Base-by-base conservation (phyloP, 1,284 basidiomycete species). In the Cryptococcus sp. region DNA sequence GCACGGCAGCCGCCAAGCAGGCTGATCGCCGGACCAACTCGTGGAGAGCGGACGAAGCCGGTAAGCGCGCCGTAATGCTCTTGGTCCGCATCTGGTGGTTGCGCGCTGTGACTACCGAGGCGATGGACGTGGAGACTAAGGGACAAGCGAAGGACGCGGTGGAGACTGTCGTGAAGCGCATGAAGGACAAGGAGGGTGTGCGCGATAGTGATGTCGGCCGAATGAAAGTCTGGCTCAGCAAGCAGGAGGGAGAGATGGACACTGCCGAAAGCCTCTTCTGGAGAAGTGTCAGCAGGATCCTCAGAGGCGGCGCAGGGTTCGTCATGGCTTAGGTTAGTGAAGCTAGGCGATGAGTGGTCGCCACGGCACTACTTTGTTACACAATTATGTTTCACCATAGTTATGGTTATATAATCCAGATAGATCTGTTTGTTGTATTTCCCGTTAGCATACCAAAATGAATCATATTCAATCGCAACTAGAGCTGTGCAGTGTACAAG, bases 71-170 rank as follows among this genome's bases (percentile, higher is more conserved):
- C 1, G 73, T 76, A 22, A 68, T 78, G 59, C 63, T 74, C 8
- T 55, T 76, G 11, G 54, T 79, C 20, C 62, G 76, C 16, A 65
- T 69, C 16, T 75, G 75, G 71, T 79, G 77, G 77, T 66, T 69
- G 52, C 61, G 72, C 3, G 76, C 77, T 1, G 76, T 74, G n/a
- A 76, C 72, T 20, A 69, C 68, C 10, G 65, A 68, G n/a, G 47
- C 56, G 5, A 65, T 64, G 17, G 74, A 75, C 39, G 64, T 69
- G 15, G 69, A 74, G 30, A 72, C 69, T 41, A 78, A 77, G 61
- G 57, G 47, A 4, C 55, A 62, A 0, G 72, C 77, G 2, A 75
- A 73, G 53, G 69, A 74, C 35, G 71, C 71, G 3, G 76, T 76
- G 20, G 76, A 77, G 57, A 60, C 62, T 7, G 71, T 78, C 2